Evolutionary conservation across 768 basidiomycete genomes (phyloP).

Genomic region (Suillus brevipes): DNA sequence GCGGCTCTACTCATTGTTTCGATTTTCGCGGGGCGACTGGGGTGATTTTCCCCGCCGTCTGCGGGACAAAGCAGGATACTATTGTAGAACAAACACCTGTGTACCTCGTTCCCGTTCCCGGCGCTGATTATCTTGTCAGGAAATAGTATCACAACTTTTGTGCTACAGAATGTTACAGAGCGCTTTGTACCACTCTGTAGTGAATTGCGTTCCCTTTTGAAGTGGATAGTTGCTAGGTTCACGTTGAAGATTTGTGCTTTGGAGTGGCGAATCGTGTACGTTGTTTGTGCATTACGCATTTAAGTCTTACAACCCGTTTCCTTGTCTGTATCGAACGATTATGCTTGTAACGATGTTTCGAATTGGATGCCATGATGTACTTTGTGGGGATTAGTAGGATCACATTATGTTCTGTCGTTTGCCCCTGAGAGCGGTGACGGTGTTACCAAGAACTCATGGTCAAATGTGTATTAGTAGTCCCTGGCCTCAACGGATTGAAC

Average conservation of each 20-base stretch:
- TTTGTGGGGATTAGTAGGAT: not conserved
- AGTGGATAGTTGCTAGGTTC: not conserved
- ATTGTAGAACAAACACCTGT: not conserved
- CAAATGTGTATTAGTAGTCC: not conserved
- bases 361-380: not conserved
- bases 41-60: not conserved
- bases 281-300: too few relatives aligned
- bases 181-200: too few relatives aligned
- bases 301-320: not conserved
- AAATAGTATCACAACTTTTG: not conserved
- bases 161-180: too few relatives aligned
- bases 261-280: not conserved
- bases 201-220: too few relatives aligned
- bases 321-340: not conserved
- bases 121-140: not conserved
- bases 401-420: not conserved
- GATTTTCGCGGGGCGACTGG: slow-evolving; percentile 34
- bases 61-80: not conserved
- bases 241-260: not conserved
- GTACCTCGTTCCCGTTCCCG: not conserved
- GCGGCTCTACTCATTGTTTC: slow-evolving; percentile 52
- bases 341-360: not conserved
- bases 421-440: not conserved
- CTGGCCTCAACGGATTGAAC: not conserved
- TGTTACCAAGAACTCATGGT: not conserved